Conservation (phyloP, 345 rosid genomes). For the Lenwebbia sp. region DNA sequence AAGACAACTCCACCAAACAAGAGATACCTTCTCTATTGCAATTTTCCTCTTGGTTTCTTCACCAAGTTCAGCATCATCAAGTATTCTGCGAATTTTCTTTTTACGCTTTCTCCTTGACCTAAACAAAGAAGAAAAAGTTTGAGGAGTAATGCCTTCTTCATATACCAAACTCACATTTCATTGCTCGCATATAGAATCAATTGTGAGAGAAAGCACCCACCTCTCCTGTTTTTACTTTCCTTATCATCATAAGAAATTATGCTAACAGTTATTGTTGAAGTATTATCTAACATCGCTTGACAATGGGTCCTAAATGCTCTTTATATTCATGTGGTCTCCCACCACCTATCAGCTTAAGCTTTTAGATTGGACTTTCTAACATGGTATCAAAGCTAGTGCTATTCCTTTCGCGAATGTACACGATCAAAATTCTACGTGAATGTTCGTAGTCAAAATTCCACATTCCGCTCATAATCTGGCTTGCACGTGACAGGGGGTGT, state of each 20-base stretch:
- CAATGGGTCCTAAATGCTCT: too few species aligned
- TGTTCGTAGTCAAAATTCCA: too few species aligned
- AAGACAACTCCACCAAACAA: not conserved
- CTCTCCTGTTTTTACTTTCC: not conserved
- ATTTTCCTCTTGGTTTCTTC: constrained; percentile 95
- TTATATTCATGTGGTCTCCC: not conserved
- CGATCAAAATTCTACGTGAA: too few species aligned
- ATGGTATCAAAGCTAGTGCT: too few species aligned
- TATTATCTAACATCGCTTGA: too few species aligned
- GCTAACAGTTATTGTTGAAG: not conserved
- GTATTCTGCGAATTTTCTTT: constrained; percentile 85
- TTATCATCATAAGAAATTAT: not conserved
- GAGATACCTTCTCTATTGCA: constrained; percentile 86
- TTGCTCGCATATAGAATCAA: not conserved
- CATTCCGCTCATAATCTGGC: too few species aligned
- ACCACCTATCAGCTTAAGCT: not conserved
- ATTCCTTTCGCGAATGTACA: too few species aligned
- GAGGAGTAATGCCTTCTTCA: constrained; percentile 1
- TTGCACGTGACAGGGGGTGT: too few species aligned
- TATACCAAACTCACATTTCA: not conserved
- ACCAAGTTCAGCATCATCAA: constrained; percentile 98
- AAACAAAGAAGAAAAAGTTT: constrained; percentile 8
- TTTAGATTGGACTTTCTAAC: too few species aligned
- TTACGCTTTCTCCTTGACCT: constrained; percentile 63
- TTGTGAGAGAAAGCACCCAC: not conserved